These are phyloP conservation scores for Venturia asperata DNA, from an alignment of 2,329 filamentous ascomycete genomes.

Conservation along the genomic window DNA sequence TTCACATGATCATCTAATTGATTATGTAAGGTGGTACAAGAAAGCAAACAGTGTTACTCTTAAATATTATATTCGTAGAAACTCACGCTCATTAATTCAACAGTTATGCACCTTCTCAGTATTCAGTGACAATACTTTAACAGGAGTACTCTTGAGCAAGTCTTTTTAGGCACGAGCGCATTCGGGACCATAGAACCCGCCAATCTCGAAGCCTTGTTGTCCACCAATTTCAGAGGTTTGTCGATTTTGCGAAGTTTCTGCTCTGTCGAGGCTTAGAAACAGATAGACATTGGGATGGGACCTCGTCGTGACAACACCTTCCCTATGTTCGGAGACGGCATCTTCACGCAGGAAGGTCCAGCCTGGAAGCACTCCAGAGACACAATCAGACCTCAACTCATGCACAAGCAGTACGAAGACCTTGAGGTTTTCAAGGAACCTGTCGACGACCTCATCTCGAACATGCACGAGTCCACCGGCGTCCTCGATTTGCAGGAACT, in stretches of 20 bases:
- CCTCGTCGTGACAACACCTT: constrained; percentile 14
- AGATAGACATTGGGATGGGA: constrained; percentile 17
- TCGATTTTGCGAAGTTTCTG: constrained; percentile 27
- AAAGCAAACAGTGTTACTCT: too few relatives aligned
- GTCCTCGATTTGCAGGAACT: constrained; percentile 66
- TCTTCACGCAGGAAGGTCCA: constrained; percentile 66
- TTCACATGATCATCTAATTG: too few relatives aligned
- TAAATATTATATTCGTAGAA: too few relatives aligned
- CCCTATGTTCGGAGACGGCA: constrained; percentile 58
- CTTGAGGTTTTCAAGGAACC: constrained; percentile 70
- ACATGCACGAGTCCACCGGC: constrained; percentile 45
- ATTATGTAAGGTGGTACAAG: too few relatives aligned
- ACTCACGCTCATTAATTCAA: too few relatives aligned
- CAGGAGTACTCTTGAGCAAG: constrained; percentile 22
- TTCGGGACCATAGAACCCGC: constrained; percentile 37
- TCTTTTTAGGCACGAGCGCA: constrained; percentile 26
- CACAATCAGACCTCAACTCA: constrained; percentile 78
- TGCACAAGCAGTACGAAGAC: constrained; percentile 75
- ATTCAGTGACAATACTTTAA: too few relatives aligned
- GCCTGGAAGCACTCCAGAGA: constrained; percentile 73
- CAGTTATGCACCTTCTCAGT: too few relatives aligned
- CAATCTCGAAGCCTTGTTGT: constrained; percentile 42
- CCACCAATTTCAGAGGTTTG: constrained; percentile 42
- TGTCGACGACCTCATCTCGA: constrained; percentile 63
- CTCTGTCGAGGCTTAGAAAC: constrained; percentile 17